A percentile compares a stretch with the other conserved stretches of the same genome.
phyloP scores from a whole-genome alignment of 1,284 basidiomycete species.

The Amylostereum areolatum region DNA sequence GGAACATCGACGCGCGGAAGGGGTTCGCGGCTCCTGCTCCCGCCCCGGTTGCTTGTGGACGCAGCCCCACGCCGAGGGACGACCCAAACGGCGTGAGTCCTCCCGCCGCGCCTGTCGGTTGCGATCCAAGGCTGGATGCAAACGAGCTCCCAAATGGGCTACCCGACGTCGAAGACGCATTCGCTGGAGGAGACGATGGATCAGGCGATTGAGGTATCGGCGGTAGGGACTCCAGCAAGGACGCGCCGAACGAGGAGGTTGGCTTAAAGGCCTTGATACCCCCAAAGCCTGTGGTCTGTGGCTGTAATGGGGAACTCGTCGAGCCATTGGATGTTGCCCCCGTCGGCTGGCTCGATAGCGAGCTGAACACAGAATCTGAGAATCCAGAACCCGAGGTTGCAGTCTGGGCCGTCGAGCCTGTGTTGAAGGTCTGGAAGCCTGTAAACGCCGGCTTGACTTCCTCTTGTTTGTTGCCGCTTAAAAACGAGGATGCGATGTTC shows the following conservation, averaged over 20 bases:
- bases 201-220: slow-evolving; percentile 57
- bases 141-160: no score
- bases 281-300: slow-evolving; percentile 79
- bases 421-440: slow-evolving; percentile 14
- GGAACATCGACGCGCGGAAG: slow-evolving; percentile 52
- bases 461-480: slow-evolving; percentile 29
- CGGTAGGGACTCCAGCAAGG: slow-evolving; percentile 73
- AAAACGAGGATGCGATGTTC: slow-evolving; percentile 68
- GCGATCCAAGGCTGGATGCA: slow-evolving; percentile 17
- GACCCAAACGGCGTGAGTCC: slow-evolving; percentile 26
- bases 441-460: no score
- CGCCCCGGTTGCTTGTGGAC: slow-evolving; percentile 66
- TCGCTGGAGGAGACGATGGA: slow-evolving; percentile 38
- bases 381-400: slow-evolving; percentile 36
- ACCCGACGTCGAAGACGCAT: slow-evolving; percentile 15
- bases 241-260: slow-evolving; percentile 81
- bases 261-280: slow-evolving; percentile 91
- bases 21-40: slow-evolving; percentile 57
- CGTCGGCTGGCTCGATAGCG: slow-evolving; percentile 45
- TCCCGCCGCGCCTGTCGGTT: slow-evolving; percentile 20
- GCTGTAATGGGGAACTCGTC: slow-evolving; percentile 38
- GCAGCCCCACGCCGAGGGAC: slow-evolving; percentile 52
- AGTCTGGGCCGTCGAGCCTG: slow-evolving; percentile 33
- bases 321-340: slow-evolving; percentile 34
- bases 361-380: slow-evolving; percentile 44